Percentiles rank a stretch among this genome's conserved stretches.
These are phyloP conservation scores for Parmelia sp. DNA, from an alignment of 495 filamentous ascomycete species.

Conservation along the genomic window DNA sequence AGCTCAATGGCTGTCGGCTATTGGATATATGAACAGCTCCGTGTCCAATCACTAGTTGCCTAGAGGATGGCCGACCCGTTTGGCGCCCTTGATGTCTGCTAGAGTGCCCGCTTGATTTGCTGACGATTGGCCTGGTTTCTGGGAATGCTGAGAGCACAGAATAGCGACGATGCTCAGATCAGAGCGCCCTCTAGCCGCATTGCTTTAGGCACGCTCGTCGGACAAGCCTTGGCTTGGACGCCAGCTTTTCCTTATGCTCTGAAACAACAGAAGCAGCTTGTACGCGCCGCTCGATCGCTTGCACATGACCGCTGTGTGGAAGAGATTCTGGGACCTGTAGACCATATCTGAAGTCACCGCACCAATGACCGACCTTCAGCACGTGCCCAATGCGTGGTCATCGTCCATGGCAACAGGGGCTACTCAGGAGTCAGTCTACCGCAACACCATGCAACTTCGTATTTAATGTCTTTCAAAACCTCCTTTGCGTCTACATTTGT, in stretches of 20 bases:
- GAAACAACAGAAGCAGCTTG: not conserved
- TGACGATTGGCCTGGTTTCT: not conserved
- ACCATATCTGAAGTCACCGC: not conserved
- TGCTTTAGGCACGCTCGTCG: not conserved
- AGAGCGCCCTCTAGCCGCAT: not conserved
- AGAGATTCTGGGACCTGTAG: not conserved
- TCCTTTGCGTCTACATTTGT: not conserved
- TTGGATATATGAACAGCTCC: not conserved
- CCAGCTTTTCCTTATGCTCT: not conserved
- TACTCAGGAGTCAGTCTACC: not conserved
- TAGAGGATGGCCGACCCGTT: not conserved
- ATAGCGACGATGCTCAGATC: not conserved
- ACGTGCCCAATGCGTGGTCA: slow-evolving; percentile 5
- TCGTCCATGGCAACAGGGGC: not conserved
- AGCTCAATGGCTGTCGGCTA: not conserved
- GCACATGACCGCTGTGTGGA: not conserved
- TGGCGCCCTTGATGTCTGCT: not conserved
- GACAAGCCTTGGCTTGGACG: not conserved
- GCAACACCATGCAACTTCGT: not conserved
- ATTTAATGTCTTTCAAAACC: not conserved
- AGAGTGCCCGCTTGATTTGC: not conserved
- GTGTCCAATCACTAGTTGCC: not conserved
- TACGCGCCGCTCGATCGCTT: not conserved
- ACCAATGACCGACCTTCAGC: slow-evolving; percentile 8
- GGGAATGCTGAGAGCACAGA: not conserved